These are phyloP conservation scores for Plasmopara muralis DNA, from an alignment of 352 stramenopile species.

Conservation along the genomic window DNA sequence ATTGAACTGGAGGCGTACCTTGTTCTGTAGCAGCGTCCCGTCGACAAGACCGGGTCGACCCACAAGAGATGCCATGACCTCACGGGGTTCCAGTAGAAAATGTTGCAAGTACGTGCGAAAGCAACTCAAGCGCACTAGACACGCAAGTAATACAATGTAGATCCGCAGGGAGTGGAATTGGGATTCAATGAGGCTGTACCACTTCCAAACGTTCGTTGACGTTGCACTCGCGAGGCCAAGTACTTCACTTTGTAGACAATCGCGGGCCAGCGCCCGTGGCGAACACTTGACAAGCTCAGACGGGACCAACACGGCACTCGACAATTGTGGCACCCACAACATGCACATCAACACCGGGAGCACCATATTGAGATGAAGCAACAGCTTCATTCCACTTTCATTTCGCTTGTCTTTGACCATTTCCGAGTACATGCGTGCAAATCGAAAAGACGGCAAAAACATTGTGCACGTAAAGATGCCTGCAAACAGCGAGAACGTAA, in stretches of 20 bases:
- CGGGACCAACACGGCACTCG: slow-evolving; percentile 41
- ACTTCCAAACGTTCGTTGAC: slow-evolving; percentile 20
- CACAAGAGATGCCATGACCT: slow-evolving; percentile 58
- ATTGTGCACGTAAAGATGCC: slow-evolving; percentile 54
- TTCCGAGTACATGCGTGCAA: slow-evolving; percentile 72
- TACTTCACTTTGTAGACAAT: slow-evolving; percentile 44
- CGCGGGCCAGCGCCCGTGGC: slow-evolving; percentile 31
- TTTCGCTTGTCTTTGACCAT: slow-evolving; percentile 45
- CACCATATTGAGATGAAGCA: slow-evolving; percentile 69
- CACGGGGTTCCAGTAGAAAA: slow-evolving; percentile 71
- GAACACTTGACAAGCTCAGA: slow-evolving; percentile 42
- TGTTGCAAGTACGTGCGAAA: slow-evolving; percentile 66
- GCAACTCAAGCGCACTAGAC: slow-evolving; percentile 42
- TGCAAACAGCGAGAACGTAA: slow-evolving; percentile 30
- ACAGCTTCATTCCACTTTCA: slow-evolving; percentile 27
- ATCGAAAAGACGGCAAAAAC: slow-evolving; percentile 69
- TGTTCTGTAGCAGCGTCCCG: slow-evolving; percentile 51
- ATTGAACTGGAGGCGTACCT: slow-evolving; percentile 76
- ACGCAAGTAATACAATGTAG: slow-evolving; percentile 40
- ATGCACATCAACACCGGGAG: slow-evolving; percentile 46
- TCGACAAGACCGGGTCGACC: slow-evolving; percentile 43
- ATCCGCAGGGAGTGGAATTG: slow-evolving; percentile 51
- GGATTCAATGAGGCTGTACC: slow-evolving; percentile 43
- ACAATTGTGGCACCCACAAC: slow-evolving; percentile 53
- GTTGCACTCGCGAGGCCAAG: slow-evolving; percentile 10